Conservation (phyloP, 23 red algal genomes). For the Gracilaria domingensis region DNA sequence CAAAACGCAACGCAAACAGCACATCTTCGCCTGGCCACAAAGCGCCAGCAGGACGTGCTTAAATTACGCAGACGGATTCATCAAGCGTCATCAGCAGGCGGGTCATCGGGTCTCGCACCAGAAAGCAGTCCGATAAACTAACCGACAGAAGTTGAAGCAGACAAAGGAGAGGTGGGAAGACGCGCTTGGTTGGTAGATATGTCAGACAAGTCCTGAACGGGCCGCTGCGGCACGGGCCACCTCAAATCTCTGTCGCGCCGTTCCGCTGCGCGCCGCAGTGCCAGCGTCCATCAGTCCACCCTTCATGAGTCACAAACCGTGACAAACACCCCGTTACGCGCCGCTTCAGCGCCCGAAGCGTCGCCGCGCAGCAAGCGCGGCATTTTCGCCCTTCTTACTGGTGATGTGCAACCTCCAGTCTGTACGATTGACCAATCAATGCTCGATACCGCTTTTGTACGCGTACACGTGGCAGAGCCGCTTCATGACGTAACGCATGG, state of each 20-base stretch:
- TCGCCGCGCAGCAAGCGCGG: conserved; percentile 5
- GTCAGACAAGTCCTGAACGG: background rate
- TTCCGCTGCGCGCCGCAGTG: too few species aligned
- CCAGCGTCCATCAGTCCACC: background rate
- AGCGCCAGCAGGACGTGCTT: too few species aligned
- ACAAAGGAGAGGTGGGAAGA: background rate
- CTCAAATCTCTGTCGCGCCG: too few species aligned
- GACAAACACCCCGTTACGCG: conserved; percentile 15
- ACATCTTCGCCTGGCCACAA: too few species aligned
- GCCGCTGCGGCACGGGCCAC: background rate
- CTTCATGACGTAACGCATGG: conserved; percentile 3
- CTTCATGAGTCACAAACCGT: too few species aligned
- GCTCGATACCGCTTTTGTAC: too few species aligned
- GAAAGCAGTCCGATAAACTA: too few species aligned
- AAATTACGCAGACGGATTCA: too few species aligned
- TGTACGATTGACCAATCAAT: background rate
- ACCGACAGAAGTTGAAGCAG: too few species aligned
- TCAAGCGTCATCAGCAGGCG: too few species aligned
- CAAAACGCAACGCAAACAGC: too few species aligned
- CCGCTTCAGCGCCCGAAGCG: background rate
- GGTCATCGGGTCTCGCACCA: too few species aligned
- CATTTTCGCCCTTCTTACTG: background rate
- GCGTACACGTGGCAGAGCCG: background rate
- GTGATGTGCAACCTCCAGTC: background rate
- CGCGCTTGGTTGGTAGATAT: background rate